phyloP scores from a whole-genome alignment of 345 rosid genomes.

The Ailanthus altissimus region DNA sequence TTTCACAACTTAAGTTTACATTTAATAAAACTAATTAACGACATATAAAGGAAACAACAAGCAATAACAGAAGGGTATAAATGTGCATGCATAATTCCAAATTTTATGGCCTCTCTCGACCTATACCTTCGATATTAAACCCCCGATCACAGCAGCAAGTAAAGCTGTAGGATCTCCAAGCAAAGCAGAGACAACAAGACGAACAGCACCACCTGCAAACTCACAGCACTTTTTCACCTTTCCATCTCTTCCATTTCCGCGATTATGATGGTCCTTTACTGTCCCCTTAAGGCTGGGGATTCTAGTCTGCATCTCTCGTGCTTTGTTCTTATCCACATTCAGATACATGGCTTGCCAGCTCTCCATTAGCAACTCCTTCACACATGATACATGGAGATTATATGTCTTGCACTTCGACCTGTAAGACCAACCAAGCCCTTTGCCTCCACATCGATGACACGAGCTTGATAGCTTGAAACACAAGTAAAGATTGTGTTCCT shows the following conservation, averaged over 20 bases:
- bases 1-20: too few species aligned
- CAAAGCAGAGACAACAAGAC: slow-evolving; percentile 42
- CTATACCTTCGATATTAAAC: slow-evolving; percentile 34
- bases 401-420: slow-evolving; percentile 40
- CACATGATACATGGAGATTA: slow-evolving; percentile 54
- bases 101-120: not conserved
- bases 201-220: slow-evolving; percentile 39
- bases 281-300: slow-evolving; percentile 38
- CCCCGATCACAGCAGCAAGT: slow-evolving; percentile 40
- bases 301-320: slow-evolving; percentile 36
- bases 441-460: slow-evolving; percentile 40
- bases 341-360: slow-evolving; percentile 40
- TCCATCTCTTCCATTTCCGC: slow-evolving; percentile 11
- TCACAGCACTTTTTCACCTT: slow-evolving; percentile 36
- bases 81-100: not conserved
- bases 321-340: slow-evolving; percentile 32
- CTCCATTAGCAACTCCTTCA: slow-evolving; percentile 46
- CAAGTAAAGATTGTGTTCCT: slow-evolving; percentile 37
- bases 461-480: slow-evolving; percentile 29
- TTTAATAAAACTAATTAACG: not conserved
- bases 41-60: not conserved
- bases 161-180: slow-evolving; percentile 52
- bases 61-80: not conserved
- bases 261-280: not conserved
- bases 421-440: slow-evolving; percentile 47